phyloP scores from a whole-genome alignment of 2,329 filamentous ascomycete genomes.

The Lecanosticta acicola region DNA sequence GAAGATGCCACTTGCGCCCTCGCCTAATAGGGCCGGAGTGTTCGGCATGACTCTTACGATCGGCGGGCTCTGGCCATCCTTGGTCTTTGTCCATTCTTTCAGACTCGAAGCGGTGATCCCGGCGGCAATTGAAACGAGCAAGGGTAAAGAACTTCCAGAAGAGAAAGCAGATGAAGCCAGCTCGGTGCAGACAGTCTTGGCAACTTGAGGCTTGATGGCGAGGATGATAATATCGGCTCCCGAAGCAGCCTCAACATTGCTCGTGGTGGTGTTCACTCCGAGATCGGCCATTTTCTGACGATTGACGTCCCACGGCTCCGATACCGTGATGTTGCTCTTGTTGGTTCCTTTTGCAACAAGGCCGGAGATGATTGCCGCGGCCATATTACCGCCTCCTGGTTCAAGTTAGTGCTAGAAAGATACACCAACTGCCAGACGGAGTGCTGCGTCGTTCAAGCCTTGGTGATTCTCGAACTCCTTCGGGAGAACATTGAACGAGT shows the following conservation, averaged over 20 bases:
- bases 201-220: slow-evolving; percentile 27
- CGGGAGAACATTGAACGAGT: no score
- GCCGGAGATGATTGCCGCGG: slow-evolving; percentile 26
- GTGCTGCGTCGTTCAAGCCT: no score
- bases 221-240: slow-evolving; percentile 25
- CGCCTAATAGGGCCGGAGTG: slow-evolving; percentile 25
- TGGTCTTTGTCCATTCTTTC: slow-evolving; percentile 19
- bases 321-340: slow-evolving; percentile 24
- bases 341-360: slow-evolving; percentile 20
- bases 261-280: slow-evolving; percentile 22
- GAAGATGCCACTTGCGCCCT: slow-evolving; percentile 25
- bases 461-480: no score
- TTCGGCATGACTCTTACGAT: slow-evolving; percentile 28
- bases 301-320: slow-evolving; percentile 28
- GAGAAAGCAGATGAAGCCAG: slow-evolving; percentile 17
- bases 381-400: slow-evolving; percentile 28
- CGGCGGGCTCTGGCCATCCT: slow-evolving; percentile 18
- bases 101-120: slow-evolving; percentile 22
- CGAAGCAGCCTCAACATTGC: slow-evolving; percentile 23
- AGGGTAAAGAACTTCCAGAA: slow-evolving; percentile 15
- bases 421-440: not conserved
- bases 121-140: slow-evolving; percentile 25
- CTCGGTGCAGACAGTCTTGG: slow-evolving; percentile 24
- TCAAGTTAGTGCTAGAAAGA: not conserved
- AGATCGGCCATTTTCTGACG: slow-evolving; percentile 25